Evolutionary conservation across 306 rosid genomes (phyloP).

Genomic region (Sophora flavescens): DNA sequence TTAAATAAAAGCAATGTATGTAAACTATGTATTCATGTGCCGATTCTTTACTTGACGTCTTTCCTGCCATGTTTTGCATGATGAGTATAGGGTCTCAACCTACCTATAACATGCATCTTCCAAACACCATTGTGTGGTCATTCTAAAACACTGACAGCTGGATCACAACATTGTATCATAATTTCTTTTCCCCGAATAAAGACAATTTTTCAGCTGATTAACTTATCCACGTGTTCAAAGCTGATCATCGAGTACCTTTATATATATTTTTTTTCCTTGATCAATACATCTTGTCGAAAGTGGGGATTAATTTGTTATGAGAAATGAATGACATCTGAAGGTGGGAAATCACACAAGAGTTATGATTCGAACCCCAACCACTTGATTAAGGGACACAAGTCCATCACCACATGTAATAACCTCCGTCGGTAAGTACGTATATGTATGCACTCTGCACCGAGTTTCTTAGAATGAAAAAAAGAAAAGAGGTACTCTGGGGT

Average conservation of each 20-base stretch:
- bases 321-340: too few relatives aligned
- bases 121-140: constrained; percentile 41
- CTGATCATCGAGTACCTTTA: background rate
- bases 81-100: constrained; percentile 11
- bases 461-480: too few relatives aligned
- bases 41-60: background rate
- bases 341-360: too few relatives aligned
- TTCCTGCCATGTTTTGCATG: background rate
- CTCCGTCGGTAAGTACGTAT: too few relatives aligned
- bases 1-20: background rate
- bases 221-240: background rate
- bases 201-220: background rate
- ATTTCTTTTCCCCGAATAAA: constrained; percentile 14
- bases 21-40: background rate
- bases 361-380: too few relatives aligned
- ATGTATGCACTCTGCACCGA: too few relatives aligned
- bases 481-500: too few relatives aligned
- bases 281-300: too few relatives aligned
- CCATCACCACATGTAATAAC: too few relatives aligned
- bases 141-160: constrained; percentile 34
- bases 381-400: too few relatives aligned
- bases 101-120: constrained; percentile 29
- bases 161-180: constrained; percentile 34
- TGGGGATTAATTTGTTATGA: too few relatives aligned
- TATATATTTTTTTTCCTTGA: too few relatives aligned